phyloP scores from a whole-genome alignment of 2,329 filamentous ascomycete species.

The Stachybotrys chlorohalonatus region DNA sequence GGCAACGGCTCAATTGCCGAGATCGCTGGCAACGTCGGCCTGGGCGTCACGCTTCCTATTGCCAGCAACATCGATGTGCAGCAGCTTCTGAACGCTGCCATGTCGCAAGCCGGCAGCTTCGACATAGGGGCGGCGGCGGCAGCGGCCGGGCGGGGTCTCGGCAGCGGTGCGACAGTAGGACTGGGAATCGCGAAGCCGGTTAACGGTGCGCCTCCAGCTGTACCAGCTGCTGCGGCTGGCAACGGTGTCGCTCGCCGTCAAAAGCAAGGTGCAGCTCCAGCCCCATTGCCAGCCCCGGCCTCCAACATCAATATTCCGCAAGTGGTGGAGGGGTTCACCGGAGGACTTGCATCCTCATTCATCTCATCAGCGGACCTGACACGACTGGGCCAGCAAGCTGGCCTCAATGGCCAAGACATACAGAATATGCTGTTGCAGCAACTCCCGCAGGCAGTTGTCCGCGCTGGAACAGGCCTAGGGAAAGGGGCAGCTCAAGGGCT shows the following conservation, averaged over 20 bases:
- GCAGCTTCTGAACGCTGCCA: neutral
- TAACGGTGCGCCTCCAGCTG: neutral
- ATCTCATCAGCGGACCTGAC: neutral
- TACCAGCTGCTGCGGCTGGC: neutral
- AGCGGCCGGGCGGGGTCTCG: neutral
- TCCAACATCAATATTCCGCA: neutral
- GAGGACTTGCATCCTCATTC: neutral
- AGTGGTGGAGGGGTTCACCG: neutral
- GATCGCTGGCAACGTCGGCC: conserved; percentile 1
- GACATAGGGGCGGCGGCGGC: neutral
- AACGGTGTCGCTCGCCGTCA: neutral
- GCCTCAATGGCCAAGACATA: neutral
- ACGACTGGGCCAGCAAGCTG: neutral
- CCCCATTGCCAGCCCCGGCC: neutral
- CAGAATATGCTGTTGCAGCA: neutral
- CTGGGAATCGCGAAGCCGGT: neutral
- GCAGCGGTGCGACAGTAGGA: neutral
- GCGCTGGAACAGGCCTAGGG: neutral
- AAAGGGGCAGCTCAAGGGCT: neutral
- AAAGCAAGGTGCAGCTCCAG: neutral
- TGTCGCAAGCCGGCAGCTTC: neutral
- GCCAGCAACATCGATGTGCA: conserved; percentile 1
- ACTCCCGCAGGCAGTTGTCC: neutral
- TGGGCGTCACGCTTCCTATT: neutral
- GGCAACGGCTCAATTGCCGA: neutral